Percentiles rank a stretch among this genome's conserved stretches.
Evolutionary conservation across 129 eudicot genomes (phyloP).

Genomic region (Scalesia atractyloides): DNA sequence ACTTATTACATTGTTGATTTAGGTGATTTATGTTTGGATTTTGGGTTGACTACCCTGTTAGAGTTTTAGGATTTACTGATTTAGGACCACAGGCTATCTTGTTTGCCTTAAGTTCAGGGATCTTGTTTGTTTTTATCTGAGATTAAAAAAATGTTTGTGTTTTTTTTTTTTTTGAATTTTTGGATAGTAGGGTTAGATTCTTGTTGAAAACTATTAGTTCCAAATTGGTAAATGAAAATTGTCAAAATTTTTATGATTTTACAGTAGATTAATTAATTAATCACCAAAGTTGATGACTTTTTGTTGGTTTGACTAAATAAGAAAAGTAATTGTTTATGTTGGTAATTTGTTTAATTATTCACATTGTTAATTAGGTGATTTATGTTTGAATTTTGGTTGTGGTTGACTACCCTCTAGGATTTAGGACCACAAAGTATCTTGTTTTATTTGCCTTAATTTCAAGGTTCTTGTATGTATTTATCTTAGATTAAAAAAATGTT

Average conservation of each 20-base stretch:
- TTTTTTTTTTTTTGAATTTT: background rate
- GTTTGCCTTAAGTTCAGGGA: constrained; percentile 24
- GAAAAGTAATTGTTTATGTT: constrained; percentile 19
- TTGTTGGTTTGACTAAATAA: background rate
- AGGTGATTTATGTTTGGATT: constrained; percentile 15
- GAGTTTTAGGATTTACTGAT: background rate
- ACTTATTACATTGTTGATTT: constrained; percentile 14
- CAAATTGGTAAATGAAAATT: constrained; percentile 6
- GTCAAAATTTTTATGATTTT: background rate
- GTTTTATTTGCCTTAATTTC: constrained; percentile 26
- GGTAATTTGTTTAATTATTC: background rate
- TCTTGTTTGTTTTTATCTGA: constrained; percentile 31
- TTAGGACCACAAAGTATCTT: constrained; percentile 34
- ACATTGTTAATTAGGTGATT: constrained; percentile 18
- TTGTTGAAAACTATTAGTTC: constrained; percentile 18
- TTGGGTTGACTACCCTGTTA: constrained; percentile 21
- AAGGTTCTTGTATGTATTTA: constrained; percentile 31
- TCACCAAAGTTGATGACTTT: background rate
- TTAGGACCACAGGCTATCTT: constrained; percentile 34
- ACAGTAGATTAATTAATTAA: background rate
- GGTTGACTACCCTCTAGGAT: constrained; percentile 26
- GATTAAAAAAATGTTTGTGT: background rate
- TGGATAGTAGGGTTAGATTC: background rate
- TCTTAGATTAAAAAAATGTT: background rate
- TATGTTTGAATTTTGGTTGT: constrained; percentile 7